These are phyloP conservation scores for Mycena filopes DNA, from an alignment of 768 basidiomycete genomes.

Conservation along the genomic window DNA sequence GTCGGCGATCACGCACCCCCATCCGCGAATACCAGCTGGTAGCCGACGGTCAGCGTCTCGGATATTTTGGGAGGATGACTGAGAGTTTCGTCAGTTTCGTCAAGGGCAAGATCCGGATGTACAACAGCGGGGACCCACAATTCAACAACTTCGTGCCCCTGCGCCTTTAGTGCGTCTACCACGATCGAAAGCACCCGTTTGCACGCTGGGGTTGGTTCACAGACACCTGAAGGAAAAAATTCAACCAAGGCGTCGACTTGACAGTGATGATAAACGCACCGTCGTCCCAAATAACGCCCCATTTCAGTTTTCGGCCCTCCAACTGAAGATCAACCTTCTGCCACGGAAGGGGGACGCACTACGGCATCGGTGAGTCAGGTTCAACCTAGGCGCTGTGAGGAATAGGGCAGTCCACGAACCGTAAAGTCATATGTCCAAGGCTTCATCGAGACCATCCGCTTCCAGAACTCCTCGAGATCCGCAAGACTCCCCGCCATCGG, in stretches of 20 bases:
- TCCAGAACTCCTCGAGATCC: conserved; percentile 75
- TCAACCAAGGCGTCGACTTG: too few relatives aligned
- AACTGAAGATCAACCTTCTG: conserved; percentile 56
- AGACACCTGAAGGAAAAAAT: conserved; percentile 53
- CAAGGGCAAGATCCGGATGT: conserved; percentile 2
- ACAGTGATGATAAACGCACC: conserved; percentile 46
- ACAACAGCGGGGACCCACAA: conserved; percentile 55
- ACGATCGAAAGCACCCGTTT: conserved; percentile 64
- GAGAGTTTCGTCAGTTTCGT: conserved; percentile 17
- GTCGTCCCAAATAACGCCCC: conserved; percentile 74
- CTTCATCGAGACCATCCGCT: conserved; percentile 64
- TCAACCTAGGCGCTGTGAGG: background rate
- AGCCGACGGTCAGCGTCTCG: conserved; percentile 62
- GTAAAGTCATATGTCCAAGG: conserved; percentile 78
- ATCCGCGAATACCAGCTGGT: conserved; percentile 67
- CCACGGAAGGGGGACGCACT: conserved; percentile 66
- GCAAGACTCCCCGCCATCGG: conserved; percentile 73
- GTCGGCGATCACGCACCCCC: conserved; percentile 52
- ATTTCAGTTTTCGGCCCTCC: conserved; percentile 64
- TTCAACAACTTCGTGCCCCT: conserved; percentile 72
- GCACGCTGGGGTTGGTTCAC: conserved; percentile 73
- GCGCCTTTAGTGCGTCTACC: conserved; percentile 59
- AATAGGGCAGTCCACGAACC: conserved; percentile 41
- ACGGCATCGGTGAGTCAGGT: conserved; percentile 8
- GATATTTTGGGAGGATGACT: conserved; percentile 55